Evolutionary conservation across 23 red algal species (phyloP).

Genomic region (Chondrus crispus): DNA sequence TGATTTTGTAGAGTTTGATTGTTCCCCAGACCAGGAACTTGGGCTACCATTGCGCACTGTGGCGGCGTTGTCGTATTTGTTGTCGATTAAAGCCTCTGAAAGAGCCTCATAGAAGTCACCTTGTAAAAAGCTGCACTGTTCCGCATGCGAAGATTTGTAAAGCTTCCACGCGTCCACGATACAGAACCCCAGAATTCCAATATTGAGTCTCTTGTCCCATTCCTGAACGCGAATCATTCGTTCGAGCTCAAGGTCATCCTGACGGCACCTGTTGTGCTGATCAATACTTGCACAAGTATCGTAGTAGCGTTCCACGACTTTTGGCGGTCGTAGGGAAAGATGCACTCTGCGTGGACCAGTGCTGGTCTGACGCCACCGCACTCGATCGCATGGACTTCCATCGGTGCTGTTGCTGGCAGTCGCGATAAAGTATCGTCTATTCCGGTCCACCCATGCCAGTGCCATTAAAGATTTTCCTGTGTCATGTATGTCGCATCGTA

Average conservation of each 20-base stretch:
- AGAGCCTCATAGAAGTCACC: neutral
- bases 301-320: neutral
- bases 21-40: too few species aligned
- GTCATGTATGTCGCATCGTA: neutral
- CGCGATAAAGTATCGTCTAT: constrained; percentile 7
- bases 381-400: neutral
- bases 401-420: neutral
- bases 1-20: too few species aligned
- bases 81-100: neutral
- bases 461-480: neutral
- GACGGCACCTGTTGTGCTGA: constrained; percentile 15
- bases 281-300: neutral
- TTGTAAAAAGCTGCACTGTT: neutral
- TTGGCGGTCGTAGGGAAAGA: neutral
- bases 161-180: constrained; percentile 15
- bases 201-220: constrained; percentile 7
- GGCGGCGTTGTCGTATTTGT: too few species aligned
- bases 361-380: neutral
- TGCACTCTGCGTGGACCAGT: neutral
- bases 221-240: neutral
- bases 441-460: constrained; percentile 14
- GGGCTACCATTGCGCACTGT: too few species aligned
- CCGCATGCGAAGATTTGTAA: neutral
- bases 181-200: neutral
- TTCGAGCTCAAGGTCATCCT: constrained; percentile 7